phyloP scores from a whole-genome alignment of 139 green algal species.

The Tetraselmis chui region DNA sequence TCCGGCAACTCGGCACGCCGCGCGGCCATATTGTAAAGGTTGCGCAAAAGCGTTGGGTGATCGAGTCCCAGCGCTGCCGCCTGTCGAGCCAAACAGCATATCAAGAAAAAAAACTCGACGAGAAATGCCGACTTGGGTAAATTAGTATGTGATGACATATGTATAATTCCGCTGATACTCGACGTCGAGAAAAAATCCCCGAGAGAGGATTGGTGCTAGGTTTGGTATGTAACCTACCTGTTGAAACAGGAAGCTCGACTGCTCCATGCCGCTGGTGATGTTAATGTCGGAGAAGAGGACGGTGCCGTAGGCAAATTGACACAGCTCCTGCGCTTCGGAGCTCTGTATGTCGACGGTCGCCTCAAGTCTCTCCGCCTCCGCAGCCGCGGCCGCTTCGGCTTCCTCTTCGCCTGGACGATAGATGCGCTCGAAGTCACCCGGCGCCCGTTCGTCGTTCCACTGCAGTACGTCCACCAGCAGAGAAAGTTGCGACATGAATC shows the following conservation, averaged over 20 bases:
- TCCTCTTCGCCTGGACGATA: not conserved
- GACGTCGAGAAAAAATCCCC: too few relatives aligned
- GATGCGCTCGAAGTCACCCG: not conserved
- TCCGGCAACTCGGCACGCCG: slow-evolving; percentile 5
- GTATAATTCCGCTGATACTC: too few relatives aligned
- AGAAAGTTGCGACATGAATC: too few relatives aligned
- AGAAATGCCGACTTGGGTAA: too few relatives aligned
- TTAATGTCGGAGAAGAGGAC: slow-evolving; percentile 37
- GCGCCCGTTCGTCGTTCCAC: too few relatives aligned
- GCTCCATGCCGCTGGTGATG: slow-evolving; percentile 40
- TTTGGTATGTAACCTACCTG: slow-evolving; percentile 21
- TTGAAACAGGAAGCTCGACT: slow-evolving; percentile 46
- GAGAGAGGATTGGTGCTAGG: too few relatives aligned
- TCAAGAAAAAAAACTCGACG: too few relatives aligned
- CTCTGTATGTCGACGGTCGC: not conserved
- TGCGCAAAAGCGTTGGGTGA: slow-evolving; percentile 47
- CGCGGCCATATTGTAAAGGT: slow-evolving; percentile 35
- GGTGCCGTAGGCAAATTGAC: not conserved
- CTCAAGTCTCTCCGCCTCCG: not conserved
- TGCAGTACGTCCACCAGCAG: too few relatives aligned
- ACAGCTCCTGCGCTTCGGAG: not conserved
- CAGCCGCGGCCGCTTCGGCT: not conserved
- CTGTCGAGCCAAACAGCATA: too few relatives aligned
- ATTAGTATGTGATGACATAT: too few relatives aligned
- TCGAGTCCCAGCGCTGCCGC: slow-evolving; percentile 39